A percentile compares a stretch with the other conserved stretches of the same genome.
These are phyloP conservation scores for Cyclotella distinguenda DNA, from an alignment of 108 stramenopile species.

Conservation along the genomic window DNA sequence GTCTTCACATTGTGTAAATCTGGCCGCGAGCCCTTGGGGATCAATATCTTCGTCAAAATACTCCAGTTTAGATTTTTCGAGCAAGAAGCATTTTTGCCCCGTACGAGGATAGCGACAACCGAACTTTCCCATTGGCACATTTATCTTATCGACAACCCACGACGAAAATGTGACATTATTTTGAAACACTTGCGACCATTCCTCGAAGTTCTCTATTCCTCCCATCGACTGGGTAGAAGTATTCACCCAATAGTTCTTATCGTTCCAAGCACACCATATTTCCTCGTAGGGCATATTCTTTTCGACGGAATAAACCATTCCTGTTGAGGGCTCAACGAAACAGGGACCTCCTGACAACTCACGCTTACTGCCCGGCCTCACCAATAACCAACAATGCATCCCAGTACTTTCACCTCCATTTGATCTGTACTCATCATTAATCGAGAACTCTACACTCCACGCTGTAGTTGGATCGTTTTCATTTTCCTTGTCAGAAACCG, in stretches of 20 bases:
- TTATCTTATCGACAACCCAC: conserved; percentile 23
- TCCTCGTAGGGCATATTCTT: conserved; percentile 50
- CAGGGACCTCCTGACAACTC: conserved; percentile 26
- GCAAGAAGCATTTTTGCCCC: conserved; percentile 51
- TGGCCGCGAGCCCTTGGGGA: conserved; percentile 53
- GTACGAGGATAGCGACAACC: conserved; percentile 47
- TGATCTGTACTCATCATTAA: conserved; percentile 13
- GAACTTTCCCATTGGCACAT: conserved; percentile 33
- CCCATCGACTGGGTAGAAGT: conserved; percentile 28
- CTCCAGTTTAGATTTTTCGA: conserved; percentile 60
- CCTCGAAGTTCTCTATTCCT: conserved; percentile 1
- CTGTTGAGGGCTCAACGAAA: conserved; percentile 79
- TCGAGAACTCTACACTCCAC: conserved; percentile 1
- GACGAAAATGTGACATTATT: neutral
- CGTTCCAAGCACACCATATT: conserved; percentile 67
- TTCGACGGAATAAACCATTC: conserved; percentile 44
- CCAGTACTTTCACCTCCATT: conserved; percentile 40
- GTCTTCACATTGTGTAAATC: conserved; percentile 58
- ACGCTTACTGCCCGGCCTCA: conserved; percentile 52
- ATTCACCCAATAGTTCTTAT: conserved; percentile 78
- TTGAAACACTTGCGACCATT: conserved; percentile 10
- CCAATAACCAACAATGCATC: conserved; percentile 76
- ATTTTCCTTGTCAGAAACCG: neutral
- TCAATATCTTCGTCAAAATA: conserved; percentile 58
- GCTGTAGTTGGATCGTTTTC: neutral